Percentiles rank a stretch among this genome's conserved stretches.
phyloP scores from a whole-genome alignment of 306 rosid species.

The Acmispon strigosus region DNA sequence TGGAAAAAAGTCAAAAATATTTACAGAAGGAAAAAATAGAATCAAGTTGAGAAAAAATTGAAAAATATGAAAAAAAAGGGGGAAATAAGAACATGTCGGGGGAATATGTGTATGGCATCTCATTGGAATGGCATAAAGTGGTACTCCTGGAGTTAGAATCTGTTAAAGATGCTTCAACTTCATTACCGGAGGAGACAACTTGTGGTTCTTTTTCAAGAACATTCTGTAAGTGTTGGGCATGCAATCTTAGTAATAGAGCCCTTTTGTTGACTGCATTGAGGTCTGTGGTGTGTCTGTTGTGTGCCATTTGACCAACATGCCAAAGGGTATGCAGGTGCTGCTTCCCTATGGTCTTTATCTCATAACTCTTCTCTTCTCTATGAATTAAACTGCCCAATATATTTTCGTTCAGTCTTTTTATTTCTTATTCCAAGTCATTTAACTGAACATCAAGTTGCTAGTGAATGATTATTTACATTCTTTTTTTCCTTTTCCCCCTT shows the following conservation, averaged over 20 bases:
- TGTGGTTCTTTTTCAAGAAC: slow-evolving; percentile 37
- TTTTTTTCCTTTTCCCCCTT: background rate
- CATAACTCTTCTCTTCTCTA: slow-evolving; percentile 29
- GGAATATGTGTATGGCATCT: slow-evolving; percentile 32
- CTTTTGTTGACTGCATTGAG: slow-evolving; percentile 52
- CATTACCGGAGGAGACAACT: slow-evolving; percentile 36
- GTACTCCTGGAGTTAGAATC: slow-evolving; percentile 40
- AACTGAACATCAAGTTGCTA: background rate
- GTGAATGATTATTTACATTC: background rate
- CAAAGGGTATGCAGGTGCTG: slow-evolving; percentile 48
- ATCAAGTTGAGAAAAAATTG: slow-evolving; percentile 13
- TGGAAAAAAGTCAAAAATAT: slow-evolving; percentile 11
- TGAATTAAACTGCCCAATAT: slow-evolving; percentile 11
- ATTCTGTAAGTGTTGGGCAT: slow-evolving; percentile 43
- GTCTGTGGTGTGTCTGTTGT: slow-evolving; percentile 44
- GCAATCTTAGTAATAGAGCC: slow-evolving; percentile 49
- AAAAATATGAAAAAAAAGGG: slow-evolving; percentile 11
- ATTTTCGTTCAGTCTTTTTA: slow-evolving; percentile 4
- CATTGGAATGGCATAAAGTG: slow-evolving; percentile 34
- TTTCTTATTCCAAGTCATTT: slow-evolving; percentile 10
- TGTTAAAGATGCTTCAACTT: slow-evolving; percentile 51
- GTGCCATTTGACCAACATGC: slow-evolving; percentile 36
- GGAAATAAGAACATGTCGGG: slow-evolving; percentile 12
- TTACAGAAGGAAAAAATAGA: slow-evolving; percentile 17
- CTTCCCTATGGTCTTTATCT: slow-evolving; percentile 37